Evolutionary conservation across 2,329 filamentous ascomycete species (phyloP).

Genomic region (Cladosporium sp.): DNA sequence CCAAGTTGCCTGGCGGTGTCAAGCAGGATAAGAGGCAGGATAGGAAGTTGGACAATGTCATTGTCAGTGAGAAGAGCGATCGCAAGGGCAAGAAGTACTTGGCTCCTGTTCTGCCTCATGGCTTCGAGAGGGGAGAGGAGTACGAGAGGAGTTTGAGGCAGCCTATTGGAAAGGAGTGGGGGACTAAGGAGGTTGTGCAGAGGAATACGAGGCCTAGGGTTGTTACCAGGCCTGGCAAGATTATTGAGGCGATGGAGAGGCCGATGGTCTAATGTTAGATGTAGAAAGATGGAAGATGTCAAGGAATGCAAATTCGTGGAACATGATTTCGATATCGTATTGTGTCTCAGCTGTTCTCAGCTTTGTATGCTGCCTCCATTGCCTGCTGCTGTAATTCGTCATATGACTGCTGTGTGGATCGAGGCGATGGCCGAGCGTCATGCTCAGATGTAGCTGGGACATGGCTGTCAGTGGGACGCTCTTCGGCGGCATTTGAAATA

Average conservation of each 20-base stretch:
- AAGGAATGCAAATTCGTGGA: too few species aligned
- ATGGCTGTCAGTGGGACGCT: too few species aligned
- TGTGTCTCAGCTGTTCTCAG: too few species aligned
- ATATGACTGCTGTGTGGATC: too few species aligned
- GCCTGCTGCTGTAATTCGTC: too few species aligned
- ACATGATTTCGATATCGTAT: too few species aligned
- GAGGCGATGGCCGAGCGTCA: too few species aligned
- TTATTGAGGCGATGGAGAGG: slow-evolving; percentile 82
- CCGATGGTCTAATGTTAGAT: slow-evolving; percentile 50
- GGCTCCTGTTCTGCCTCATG: slow-evolving; percentile 76
- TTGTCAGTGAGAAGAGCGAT: slow-evolving; percentile 84
- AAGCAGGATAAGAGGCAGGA: slow-evolving; percentile 76
- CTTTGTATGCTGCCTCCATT: too few species aligned
- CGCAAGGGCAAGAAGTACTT: slow-evolving; percentile 92
- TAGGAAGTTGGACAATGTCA: slow-evolving; percentile 64
- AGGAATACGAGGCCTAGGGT: slow-evolving; percentile 82
- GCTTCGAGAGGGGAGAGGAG: slow-evolving; percentile 81
- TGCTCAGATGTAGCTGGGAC: too few species aligned
- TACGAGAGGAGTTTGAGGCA: slow-evolving; percentile 85
- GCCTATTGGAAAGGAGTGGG: slow-evolving; percentile 90
- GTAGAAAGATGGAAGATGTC: background rate
- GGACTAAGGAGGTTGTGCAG: slow-evolving; percentile 93
- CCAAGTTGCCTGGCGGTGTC: slow-evolving; percentile 63
- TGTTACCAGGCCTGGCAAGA: slow-evolving; percentile 76
- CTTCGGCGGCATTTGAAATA: too few species aligned